These are phyloP conservation scores for Quercus tomentella DNA, from an alignment of 331 rosid genomes.

Conservation along the genomic window DNA sequence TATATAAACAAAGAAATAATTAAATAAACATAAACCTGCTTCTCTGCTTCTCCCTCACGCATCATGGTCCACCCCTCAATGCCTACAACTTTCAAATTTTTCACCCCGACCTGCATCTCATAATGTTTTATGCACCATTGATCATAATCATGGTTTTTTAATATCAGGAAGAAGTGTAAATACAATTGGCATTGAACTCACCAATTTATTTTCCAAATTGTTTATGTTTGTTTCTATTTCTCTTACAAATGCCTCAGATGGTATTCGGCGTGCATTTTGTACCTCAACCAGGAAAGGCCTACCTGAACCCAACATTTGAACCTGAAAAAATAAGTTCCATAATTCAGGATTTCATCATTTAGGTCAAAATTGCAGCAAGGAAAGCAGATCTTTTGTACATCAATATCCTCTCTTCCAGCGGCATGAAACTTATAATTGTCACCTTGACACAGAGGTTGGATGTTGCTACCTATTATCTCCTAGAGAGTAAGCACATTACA, in stretches of 20 bases:
- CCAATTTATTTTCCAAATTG: constrained; percentile 61
- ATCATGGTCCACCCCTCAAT: constrained; percentile 77
- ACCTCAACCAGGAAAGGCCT: constrained; percentile 93
- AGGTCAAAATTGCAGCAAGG: constrained; percentile 6
- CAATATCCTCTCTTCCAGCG: constrained; percentile 97
- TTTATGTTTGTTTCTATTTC: constrained; percentile 60
- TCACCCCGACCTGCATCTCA: constrained; percentile 62
- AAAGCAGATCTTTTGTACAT: constrained; percentile 46
- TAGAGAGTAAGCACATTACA: constrained; percentile 30
- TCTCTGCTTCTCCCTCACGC: constrained; percentile 95
- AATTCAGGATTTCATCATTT: constrained; percentile 21
- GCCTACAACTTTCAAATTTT: constrained; percentile 71
- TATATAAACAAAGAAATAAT: not conserved
- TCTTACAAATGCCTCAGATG: constrained; percentile 48
- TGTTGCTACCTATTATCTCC: constrained; percentile 75
- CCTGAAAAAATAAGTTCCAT: constrained; percentile 42
- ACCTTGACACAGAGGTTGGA: constrained; percentile 67
- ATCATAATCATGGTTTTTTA: constrained; percentile 4
- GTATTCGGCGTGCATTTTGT: constrained; percentile 62
- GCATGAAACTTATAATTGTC: constrained; percentile 91
- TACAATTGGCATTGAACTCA: constrained; percentile 20
- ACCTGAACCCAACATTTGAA: constrained; percentile 91
- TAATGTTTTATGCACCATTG: not conserved
- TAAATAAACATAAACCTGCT: constrained; percentile 51
- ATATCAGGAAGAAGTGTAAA: constrained; percentile 4